Evolutionary conservation across 345 rosid species (phyloP).

Genomic region (Eutrema heterophyllum): DNA sequence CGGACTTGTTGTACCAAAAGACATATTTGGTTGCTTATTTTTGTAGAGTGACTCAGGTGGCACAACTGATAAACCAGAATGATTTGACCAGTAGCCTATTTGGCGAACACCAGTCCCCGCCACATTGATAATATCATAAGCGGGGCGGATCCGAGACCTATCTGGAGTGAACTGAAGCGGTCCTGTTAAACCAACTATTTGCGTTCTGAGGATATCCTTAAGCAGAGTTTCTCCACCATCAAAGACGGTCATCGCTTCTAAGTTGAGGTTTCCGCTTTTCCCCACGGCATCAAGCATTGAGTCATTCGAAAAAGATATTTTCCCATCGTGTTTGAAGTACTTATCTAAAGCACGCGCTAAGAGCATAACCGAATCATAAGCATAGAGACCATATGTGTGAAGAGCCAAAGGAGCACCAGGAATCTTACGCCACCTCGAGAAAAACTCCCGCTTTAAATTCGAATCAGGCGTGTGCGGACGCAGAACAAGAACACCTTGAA

Average conservation of each 20-base stretch:
- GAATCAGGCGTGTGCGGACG: slow-evolving; percentile 87
- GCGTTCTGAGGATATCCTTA: slow-evolving; percentile 50
- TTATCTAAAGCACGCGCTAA: slow-evolving; percentile 73
- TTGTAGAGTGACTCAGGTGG: slow-evolving; percentile 59
- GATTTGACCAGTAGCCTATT: slow-evolving; percentile 91
- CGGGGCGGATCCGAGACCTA: slow-evolving; percentile 54
- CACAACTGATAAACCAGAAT: slow-evolving; percentile 69
- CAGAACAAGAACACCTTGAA: slow-evolving; percentile 77
- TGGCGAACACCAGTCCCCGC: slow-evolving; percentile 73
- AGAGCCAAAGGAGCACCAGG: slow-evolving; percentile 54
- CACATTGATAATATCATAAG: slow-evolving; percentile 82
- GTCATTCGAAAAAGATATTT: slow-evolving; percentile 71
- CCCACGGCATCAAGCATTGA: slow-evolving; percentile 44
- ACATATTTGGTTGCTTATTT: slow-evolving; percentile 53
- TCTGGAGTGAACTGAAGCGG: slow-evolving; percentile 52
- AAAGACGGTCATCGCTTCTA: slow-evolving; percentile 68
- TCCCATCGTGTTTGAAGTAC: slow-evolving; percentile 68
- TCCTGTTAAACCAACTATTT: slow-evolving; percentile 79
- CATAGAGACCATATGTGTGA: slow-evolving; percentile 75
- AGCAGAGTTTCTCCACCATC: slow-evolving; percentile 54
- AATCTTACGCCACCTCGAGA: slow-evolving; percentile 54
- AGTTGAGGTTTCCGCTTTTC: slow-evolving; percentile 50
- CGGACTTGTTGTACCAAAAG: slow-evolving; percentile 42
- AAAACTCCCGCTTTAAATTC: slow-evolving; percentile 48
- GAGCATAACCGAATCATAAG: slow-evolving; percentile 88